Evolutionary conservation across 371 early-diverging fungal genomes (phyloP), one percentile per base, ranked within the genome.

Genomic region (Mucor lusitanicus): DNA sequence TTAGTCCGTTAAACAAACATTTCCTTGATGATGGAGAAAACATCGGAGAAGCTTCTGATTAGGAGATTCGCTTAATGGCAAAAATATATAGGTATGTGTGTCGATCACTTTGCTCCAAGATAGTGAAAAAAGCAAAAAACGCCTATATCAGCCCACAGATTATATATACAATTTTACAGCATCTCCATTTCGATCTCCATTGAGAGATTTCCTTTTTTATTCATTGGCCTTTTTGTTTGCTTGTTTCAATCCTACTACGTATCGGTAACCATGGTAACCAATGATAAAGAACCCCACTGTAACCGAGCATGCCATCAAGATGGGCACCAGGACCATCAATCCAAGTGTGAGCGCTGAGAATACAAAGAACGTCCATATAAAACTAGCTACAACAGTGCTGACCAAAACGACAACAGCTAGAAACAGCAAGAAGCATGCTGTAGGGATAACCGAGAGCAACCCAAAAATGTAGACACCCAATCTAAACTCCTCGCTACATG

Each of bases 381-480:
- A 46, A 3, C 62, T 21, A 25, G 35, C 32, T 1, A 62, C 11
- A 5, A 62, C 33, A 9, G 62, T 44, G 8, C 50, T 62, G 1
- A 21, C 6, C 11, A 62, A 23, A 1, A 62, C 9, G 3, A 62
- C 46, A 15, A 25, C 3, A 1, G 35, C 21, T 1, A 62, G 17
- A 33, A 50, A 62, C 28, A 62, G 15, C 19, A 62, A 19, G 30
- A 62, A 62, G 46, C 50, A 27, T 12, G 50, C 50, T 21, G 32
- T 19, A 25, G 62, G 62, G n/a, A 62, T 33, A 7, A 50, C 15
- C 7, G 50, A 50, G 32, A 62, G 35, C 21, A 50, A 32, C 9
- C 62, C 62, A 37, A 62, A 62, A 21, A 62, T 50, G 21, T 62
- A 62, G 9, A 50, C 33, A 3, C 48, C 50, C 25, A 62, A 48